Base-by-base conservation (phyloP, 345 rosid genomes). In the Litchi chinensis region DNA sequence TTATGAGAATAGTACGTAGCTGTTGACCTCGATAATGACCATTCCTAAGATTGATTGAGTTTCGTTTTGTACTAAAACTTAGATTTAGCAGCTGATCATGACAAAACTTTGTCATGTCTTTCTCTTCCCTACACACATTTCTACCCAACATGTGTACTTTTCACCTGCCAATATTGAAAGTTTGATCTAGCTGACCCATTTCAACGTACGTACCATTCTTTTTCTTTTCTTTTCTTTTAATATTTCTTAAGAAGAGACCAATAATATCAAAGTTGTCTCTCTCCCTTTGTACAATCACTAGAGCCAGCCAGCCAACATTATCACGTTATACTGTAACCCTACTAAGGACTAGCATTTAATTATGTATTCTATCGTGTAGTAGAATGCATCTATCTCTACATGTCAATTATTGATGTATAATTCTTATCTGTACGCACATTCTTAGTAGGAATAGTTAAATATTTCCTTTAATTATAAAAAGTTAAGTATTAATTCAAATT, bases 271-370 rank as follows among this genome's bases (percentile, higher is more conserved):
- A 73, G 86, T 71, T 80, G 84, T 86, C 85, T 83, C 83, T 70
- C 87, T 86, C 85, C 83, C 82, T 67, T 1, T 88, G 86, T 81
- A 84, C 68, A 86, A 88, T 76, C 89, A 76, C 81, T 76, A 74
- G 80, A 85, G 76, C 82, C 37, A 84, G 79, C 81, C 81, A 71
- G 81, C 76, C 13, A 86, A 86, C 87, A 83, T 79, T 66, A 82
- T 82, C 87, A 86, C 84, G 85, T 88, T 32, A 79, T 65, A 69
- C 83, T 80, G 83, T 86, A 82, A 86, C 79, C 86, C 83, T 81
- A 79, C 80, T 76, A 75, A 48, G 10, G 32, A 3, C 15, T n/a
- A 18, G 44, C 56, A 21, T 12, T 15, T 50, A 26, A 69, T 10
- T 11, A 21, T 66, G 48, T 67, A 52, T 67, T 41, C 28, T 10